phyloP scores from a whole-genome alignment of 2,329 filamentous ascomycete genomes.

The Trichoderma sp. region DNA sequence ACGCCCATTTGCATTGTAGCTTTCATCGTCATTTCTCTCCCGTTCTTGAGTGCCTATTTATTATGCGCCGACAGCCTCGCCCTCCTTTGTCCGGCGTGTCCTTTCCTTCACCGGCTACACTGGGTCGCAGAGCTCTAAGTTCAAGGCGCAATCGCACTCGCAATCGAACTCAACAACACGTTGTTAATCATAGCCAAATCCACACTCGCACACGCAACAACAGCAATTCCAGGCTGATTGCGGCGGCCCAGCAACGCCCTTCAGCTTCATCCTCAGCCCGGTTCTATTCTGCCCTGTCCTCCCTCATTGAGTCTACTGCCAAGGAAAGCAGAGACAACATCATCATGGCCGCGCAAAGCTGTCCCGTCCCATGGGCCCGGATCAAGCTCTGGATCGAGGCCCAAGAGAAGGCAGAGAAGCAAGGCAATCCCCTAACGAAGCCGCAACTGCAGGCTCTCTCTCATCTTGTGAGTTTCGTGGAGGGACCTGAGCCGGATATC shows the following conservation, averaged over 20 bases:
- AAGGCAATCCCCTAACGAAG: conserved; percentile 35
- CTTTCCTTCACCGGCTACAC: background rate
- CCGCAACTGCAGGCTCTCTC: conserved; percentile 41
- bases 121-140: background rate
- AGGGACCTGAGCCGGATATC: conserved; percentile 29
- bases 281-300: background rate
- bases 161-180: background rate
- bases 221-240: background rate
- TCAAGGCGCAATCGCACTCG: background rate
- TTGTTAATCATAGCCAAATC: background rate
- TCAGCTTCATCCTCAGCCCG: background rate
- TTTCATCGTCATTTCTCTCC: background rate
- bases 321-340: background rate
- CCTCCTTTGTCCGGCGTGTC: background rate
- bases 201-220: background rate
- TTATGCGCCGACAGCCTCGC: background rate
- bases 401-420: conserved; percentile 38
- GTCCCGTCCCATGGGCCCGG: conserved; percentile 32
- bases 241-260: background rate
- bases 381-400: conserved; percentile 41
- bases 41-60: background rate
- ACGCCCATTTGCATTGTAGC: background rate
- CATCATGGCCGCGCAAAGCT: background rate
- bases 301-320: background rate
- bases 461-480: conserved; percentile 35